Evolutionary conservation across 2,329 filamentous ascomycete genomes (phyloP), one percentile per base, ranked within the genome.

Genomic region (Apiospora marii): DNA sequence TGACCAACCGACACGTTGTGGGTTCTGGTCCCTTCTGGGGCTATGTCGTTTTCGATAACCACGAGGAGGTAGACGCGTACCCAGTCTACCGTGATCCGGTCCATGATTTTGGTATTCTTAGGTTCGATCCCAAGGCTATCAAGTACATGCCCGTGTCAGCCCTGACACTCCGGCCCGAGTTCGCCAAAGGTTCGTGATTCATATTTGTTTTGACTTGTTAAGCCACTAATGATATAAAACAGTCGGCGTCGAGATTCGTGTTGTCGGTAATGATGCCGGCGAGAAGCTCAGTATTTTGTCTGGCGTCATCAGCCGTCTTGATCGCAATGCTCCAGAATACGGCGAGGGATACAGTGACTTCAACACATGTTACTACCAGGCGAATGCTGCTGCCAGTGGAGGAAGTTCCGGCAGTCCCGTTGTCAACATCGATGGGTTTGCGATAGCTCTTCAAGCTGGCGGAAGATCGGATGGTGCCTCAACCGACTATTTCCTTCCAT

Each of bases 311-410:
- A 98, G 95, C 84, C 92, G 96, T 78, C 87, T 99, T 73, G 96
- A 99, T 80, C 91, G 96, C 77, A 99, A 99, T 83, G 97, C 97
- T 1, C 96, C 96, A 22, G 96, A 99, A 80, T 98, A 99, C 78
- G 96, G 96, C 72, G 96, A 98, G 75, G 96, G 96, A 41, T 99
- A 99, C 83, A 96, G 95, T 82, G 96, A 99, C 81, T 99, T 99
- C 89, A 99, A 93, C 82, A 92, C 90, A 69, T 92, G 97, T 82
- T 99, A 99, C 86, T 98, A 98, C 78, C 96, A 99, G 85, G 96
- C 97, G 75, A 97, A 97, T 19, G 97, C 96, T 4, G 96, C 96
- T 5, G 97, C 96, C 3, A 98, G 95, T 82, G 96, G 96, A 76
- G 96, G 96, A 76, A 98, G 94, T 85, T 99, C 96, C n/a, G 96